phyloP scores from a whole-genome alignment of 148 eudicot genomes.

The Chenopodium suecicum region DNA sequence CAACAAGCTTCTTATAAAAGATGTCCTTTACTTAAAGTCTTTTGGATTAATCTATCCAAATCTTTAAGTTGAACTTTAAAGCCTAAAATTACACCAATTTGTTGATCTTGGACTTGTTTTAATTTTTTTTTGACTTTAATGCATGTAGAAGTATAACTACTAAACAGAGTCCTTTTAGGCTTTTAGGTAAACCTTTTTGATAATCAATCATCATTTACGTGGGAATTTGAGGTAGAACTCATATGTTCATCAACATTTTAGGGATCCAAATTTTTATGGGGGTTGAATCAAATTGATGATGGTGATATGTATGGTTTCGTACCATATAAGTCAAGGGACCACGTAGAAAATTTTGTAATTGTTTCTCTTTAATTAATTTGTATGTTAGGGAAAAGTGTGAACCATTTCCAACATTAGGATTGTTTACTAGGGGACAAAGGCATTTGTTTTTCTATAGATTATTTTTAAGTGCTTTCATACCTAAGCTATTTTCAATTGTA shows the following conservation, averaged over 20 bases:
- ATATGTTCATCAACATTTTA: constrained; percentile 4
- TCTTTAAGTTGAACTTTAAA: constrained; percentile 4
- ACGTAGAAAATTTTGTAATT: constrained; percentile 20
- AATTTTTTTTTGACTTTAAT: constrained; percentile 5
- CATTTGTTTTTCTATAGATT: not conserved
- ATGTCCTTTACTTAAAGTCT: not conserved
- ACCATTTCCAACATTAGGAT: constrained; percentile 29
- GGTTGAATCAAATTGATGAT: not conserved
- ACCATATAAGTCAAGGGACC: constrained; percentile 12
- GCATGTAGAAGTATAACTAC: not conserved
- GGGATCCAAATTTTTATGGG: not conserved
- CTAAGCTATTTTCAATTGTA: not conserved
- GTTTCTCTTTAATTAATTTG: constrained; percentile 3
- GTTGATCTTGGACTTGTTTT: not conserved
- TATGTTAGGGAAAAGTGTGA: constrained; percentile 30
- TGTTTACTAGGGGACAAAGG: constrained; percentile 23
- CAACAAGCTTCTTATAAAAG: not conserved
- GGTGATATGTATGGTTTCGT: not conserved
- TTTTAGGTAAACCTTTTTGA: constrained; percentile 9
- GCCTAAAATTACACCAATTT: constrained; percentile 10
- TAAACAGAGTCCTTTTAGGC: not conserved
- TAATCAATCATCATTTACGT: not conserved
- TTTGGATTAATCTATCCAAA: not conserved
- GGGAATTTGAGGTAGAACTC: not conserved
- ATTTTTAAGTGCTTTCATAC: constrained; percentile 20